These are phyloP conservation scores for Populus hybrid DNA, from an alignment of 441 rosid species.

Conservation along the genomic window DNA sequence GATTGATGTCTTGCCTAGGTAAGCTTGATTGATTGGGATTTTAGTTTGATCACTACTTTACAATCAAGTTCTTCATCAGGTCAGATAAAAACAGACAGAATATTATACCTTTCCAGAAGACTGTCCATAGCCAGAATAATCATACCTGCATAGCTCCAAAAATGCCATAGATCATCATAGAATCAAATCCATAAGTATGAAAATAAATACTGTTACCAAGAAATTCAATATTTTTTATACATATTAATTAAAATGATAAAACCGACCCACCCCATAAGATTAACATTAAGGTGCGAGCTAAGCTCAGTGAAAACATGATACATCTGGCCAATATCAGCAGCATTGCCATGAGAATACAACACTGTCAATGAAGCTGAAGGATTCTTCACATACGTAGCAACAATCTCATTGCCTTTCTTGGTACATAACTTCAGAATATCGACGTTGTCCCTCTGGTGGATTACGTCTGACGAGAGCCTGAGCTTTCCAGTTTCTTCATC, in stretches of 20 bases:
- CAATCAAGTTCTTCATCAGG: neutral
- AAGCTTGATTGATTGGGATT: neutral
- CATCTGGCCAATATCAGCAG: constrained; percentile 96
- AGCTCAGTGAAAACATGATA: constrained; percentile 73
- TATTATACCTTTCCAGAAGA: constrained; percentile 84
- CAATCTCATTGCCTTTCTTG: constrained; percentile 79
- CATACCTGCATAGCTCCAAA: constrained; percentile 57
- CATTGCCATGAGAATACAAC: constrained; percentile 94
- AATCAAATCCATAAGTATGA: neutral
- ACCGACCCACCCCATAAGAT: constrained; percentile 96
- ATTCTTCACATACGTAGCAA: constrained; percentile 67
- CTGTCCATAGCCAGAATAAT: constrained; percentile 93
- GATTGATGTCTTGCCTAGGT: neutral
- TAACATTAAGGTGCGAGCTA: constrained; percentile 76
- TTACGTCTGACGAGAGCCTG: constrained; percentile 40
- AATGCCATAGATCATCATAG: neutral
- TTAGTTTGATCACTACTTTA: neutral
- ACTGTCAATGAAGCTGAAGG: constrained; percentile 73
- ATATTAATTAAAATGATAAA: neutral
- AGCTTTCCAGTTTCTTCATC: constrained; percentile 53
- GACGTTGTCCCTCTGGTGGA: constrained; percentile 49
- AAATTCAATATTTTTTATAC: neutral
- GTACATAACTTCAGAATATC: constrained; percentile 66
- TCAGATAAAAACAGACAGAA: constrained; percentile 1
- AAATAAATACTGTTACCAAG: neutral